Percentiles rank a stretch among this genome's conserved stretches.
Evolutionary conservation across 306 rosid genomes (phyloP).

Genomic region (Vicia villosa): DNA sequence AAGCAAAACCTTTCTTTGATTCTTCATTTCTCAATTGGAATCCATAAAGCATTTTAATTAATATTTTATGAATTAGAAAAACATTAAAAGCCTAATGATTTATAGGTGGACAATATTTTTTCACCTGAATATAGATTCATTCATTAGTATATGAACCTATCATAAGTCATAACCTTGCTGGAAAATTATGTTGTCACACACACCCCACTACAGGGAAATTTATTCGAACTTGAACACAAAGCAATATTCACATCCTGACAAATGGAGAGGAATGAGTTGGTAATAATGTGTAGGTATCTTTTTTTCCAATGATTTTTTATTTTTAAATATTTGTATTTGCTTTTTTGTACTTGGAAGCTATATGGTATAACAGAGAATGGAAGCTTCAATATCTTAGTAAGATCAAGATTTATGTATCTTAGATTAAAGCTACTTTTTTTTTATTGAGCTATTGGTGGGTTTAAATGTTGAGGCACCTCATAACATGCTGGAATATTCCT

Average conservation of each 20-base stretch:
- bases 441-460: constrained; percentile 35
- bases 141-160: constrained; percentile 34
- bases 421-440: constrained; percentile 30
- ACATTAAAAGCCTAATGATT: constrained; percentile 46
- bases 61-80: constrained; percentile 16
- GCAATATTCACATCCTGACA: constrained; percentile 59
- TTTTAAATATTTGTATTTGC: constrained; percentile 39
- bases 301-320: constrained; percentile 28
- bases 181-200: constrained; percentile 36
- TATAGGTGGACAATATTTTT: constrained; percentile 39
- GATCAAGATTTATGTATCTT: constrained; percentile 37
- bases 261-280: constrained; percentile 60
- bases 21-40: constrained; percentile 45
- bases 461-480: constrained; percentile 44
- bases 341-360: constrained; percentile 44
- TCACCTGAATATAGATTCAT: background rate
- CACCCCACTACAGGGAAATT: constrained; percentile 35
- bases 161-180: constrained; percentile 32
- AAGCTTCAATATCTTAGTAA: constrained; percentile 42
- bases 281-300: constrained; percentile 47
- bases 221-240: constrained; percentile 36
- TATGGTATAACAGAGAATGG: constrained; percentile 33
- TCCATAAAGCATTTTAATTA: constrained; percentile 38
- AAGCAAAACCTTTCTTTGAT: constrained; percentile 36
- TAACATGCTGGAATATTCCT: constrained; percentile 51